Evolutionary conservation across 2,329 filamentous ascomycete species (phyloP), one percentile per base, ranked within the genome.

Genomic region (Cordyceps sp.): DNA sequence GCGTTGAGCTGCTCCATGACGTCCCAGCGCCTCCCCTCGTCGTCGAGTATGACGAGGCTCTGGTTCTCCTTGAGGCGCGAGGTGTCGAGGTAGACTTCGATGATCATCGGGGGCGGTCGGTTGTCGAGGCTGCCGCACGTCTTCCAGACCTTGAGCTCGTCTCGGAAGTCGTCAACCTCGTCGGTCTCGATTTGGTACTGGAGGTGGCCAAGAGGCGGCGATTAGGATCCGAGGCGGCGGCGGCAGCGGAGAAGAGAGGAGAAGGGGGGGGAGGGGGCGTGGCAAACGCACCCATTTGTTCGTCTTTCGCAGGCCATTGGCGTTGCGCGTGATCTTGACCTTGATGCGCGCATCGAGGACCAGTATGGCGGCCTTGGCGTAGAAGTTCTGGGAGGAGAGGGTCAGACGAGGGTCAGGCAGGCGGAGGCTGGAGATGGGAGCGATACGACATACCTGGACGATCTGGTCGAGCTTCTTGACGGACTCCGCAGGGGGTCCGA

Each of bases 151-250:
- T 69, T 68, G 39, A 96, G 68, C 41, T 90, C 80, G 41, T 92
- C 78, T 45, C 70, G 66, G 48, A 93, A 85, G 37, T 81, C 75
- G 48, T 93, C 83, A 39, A 88, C 88, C 45, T 98, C 90, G 45
- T 93, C 81, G 28, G 93, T 78, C 42, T 93, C 80, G 43, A 94
- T 75, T 61, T 93, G 92, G 58, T 94, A 98, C 90, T 96, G 47
- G 29, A 31, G 21, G 6, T 3, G 26, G 21, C 9, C 7, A 26
- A 9, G 13, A 26, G 15, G 13, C 13, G 7, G 14, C 9, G 25
- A 8, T n/a, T n/a, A 14, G 18, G 18, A 14, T 6, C 9, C 17
- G 15, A 29, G n/a, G 7, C 17, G 13, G 27, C 10, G 14, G 27
- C 3, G 12, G 10, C 16, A 20, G 13, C 9, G 18, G 17, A 21